Evolutionary conservation across 345 rosid species (phyloP), one percentile per base, ranked within the genome.

Genomic region (Eutrema yunnanense): DNA sequence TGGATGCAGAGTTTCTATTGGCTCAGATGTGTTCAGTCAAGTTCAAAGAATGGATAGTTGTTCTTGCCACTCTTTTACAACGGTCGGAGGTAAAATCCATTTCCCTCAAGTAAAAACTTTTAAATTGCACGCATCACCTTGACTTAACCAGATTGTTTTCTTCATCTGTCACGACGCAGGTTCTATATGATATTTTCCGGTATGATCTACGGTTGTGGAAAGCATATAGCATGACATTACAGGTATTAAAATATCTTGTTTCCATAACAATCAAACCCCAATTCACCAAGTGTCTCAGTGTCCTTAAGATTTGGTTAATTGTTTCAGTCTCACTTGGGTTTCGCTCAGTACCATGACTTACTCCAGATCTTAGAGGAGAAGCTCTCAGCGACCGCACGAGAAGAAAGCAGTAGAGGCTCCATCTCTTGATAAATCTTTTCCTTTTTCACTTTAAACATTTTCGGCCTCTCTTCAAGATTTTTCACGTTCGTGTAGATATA

Each of bases 11-110:
- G 77, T 95, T 92, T 78, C 92, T 95, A 50, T 75, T 95, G 85
- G 96, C 97, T 76, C 96, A 95, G 77, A 90, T 95, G 99, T 95
- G 99, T 75, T 95, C 98, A 6, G 96, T 92, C 47, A 95, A 95
- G 84, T 95, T 92, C 81, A 95, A 92, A 81, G 98, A 95, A 75
- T 95, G 99, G 99, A 92, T 95, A 69, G 97, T 95, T 79, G 96
- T 92, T 71, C 87, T 95, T 34, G 98, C 99, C 51, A 95, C 99
- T 16, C 97, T 92, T 11, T 81, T 92, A 73, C 85, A 94, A 82
- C 83, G 96, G 16, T 80, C 94, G 2, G 98, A 95, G 96, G 99
- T 94, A 84, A 22, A 22, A 22, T 22, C 26, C 26, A 1, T 22
- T 22, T 22, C 26, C 26, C 26, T 22, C 26, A 22, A 22, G 26